Evolutionary conservation across 169 alveolate species (phyloP), one percentile per base, ranked within the genome.

Genomic region (Fabrea salina): DNA sequence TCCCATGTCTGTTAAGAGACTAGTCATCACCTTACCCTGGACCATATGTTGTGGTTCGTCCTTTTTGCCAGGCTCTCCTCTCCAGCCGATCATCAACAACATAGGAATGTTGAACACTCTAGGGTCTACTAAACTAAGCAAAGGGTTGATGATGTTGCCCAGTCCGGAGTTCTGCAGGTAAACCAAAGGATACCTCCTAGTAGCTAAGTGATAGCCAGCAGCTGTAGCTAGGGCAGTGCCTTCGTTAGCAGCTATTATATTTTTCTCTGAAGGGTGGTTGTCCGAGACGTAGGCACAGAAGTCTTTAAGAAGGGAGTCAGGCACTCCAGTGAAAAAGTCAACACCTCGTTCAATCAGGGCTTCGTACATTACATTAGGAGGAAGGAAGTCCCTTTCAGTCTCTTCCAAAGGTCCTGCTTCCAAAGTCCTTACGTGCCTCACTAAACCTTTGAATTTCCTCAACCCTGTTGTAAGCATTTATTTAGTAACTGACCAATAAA

Each of bases 51-150:
- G 82, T 27, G 95, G 95, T 75, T 90, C 95, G 59, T 90, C 95
- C 59, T 90, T 88, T 41, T 82, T 85, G 0, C 95, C 95, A 2
- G 92, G 92, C 41, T 90, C 95, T 35, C 95, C 95, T 80, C 95
- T 82, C 95, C 95, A 90, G 37, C 95, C 95, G 8, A 90, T 84
- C 19, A 91, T 56, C 11, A 75, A 81, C n/a, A 91, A 64, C 86
- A 86, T 85, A 0, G 95, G 95, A 13, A 91, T 85, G 6, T 88
- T 86, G 79, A 87, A 91, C 0, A 91, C 95, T 72, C 84, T 83
- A 16, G 85, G 86, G 75, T 86, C 87, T 4, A 89, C 89, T 54
- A 91, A 64, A 49, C 91, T 82, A 44, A 87, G 78, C 30, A 87
- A 80, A 1, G 95, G 95, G 71, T 91, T 91, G 5, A 87, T 87